Conservation (phyloP, 352 stramenopile species). For the Phytopythium litorale region DNA sequence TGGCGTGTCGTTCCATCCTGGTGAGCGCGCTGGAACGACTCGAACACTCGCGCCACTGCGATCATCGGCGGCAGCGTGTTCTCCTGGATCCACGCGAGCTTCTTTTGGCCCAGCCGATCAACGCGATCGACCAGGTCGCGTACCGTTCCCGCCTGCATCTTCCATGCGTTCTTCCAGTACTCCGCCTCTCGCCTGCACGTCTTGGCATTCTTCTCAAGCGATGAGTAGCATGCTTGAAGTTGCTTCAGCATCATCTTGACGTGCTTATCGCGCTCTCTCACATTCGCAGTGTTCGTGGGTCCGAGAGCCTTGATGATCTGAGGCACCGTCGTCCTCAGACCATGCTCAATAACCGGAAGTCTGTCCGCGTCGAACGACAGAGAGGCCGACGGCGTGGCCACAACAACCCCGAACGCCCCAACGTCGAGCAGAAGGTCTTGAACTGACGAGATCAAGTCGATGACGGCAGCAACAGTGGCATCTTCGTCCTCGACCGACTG, state of each 20-base stretch:
- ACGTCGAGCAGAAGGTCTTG: conserved; percentile 28
- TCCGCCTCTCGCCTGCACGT: conserved; percentile 19
- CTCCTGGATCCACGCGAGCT: conserved; percentile 28
- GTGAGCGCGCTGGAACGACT: conserved; percentile 26
- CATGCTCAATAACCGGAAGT: conserved; percentile 17
- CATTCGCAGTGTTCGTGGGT: conserved; percentile 8
- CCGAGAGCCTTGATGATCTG: conserved; percentile 21
- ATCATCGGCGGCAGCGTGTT: conserved; percentile 25
- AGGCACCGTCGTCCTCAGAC: background rate
- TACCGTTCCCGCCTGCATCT: conserved; percentile 23
- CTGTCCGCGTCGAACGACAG: conserved; percentile 1
- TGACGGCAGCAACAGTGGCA: background rate
- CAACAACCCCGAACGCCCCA: conserved; percentile 29
- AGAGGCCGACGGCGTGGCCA: conserved; percentile 9
- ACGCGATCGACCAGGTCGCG: conserved; percentile 17
- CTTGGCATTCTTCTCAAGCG: conserved; percentile 19
- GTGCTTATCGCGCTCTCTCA: conserved; percentile 31
- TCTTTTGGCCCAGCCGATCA: conserved; percentile 24
- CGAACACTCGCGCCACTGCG: conserved; percentile 19
- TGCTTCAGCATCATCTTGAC: conserved; percentile 36
- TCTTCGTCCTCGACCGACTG: conserved; percentile 1
- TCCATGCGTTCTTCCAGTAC: conserved; percentile 36
- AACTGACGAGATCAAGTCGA: conserved; percentile 16
- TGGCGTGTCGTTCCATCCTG: conserved; percentile 9
- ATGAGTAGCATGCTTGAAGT: conserved; percentile 20